Evolutionary conservation across 2,329 filamentous ascomycete genomes (phyloP), one percentile per base, ranked within the genome.

Genomic region (Colletotrichum sp.): DNA sequence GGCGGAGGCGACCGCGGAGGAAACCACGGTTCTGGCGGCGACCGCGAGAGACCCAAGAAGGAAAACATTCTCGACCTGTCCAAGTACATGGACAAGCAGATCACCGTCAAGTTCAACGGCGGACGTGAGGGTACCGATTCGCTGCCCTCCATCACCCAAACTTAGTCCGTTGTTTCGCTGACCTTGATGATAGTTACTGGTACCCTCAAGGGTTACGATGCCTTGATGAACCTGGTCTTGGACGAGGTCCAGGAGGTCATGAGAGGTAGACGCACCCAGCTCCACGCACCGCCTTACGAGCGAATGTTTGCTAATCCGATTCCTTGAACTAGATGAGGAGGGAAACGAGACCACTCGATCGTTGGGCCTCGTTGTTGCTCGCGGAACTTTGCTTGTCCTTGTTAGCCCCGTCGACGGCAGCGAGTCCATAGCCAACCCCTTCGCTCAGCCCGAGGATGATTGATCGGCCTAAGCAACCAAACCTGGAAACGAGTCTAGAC

Each of bases 31-130:
- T 43, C 75, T 43, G 68, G 67, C 48, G 79, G 78, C 66, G 84
- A 91, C 77, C 87, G 90, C 79, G 95, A 98, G 86, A 92, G 93
- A 81, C 95, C 96, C 77, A 98, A 98, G 92, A 99, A 99, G 90
- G 97, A 99, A 87, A 99, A 98, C 85, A 99, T 99, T 81, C 92
- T 99, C 70, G 96, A 99, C 83, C 86, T 99, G 81, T 92, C 90
- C 83, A 98, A 98, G 88, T 99, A 99, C 86, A 96, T 98, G 94
- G 96, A 99, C 86, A 98, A 98, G 91, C 91, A 94, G 83, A 95
- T 99, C 80, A 94, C 91, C 12, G 96, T 99, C 83, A 99, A 99
- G 87, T 99, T 99, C 85, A 98, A 95, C 82, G 97, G 97, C 57
- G 97, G 97, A 2, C 89, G 96, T 76, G 96, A 98, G 89, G 95